Percentiles rank a stretch among this genome's conserved stretches.
phyloP scores from a whole-genome alignment of 2,329 filamentous ascomycete genomes.

The Aspergillus felis region DNA sequence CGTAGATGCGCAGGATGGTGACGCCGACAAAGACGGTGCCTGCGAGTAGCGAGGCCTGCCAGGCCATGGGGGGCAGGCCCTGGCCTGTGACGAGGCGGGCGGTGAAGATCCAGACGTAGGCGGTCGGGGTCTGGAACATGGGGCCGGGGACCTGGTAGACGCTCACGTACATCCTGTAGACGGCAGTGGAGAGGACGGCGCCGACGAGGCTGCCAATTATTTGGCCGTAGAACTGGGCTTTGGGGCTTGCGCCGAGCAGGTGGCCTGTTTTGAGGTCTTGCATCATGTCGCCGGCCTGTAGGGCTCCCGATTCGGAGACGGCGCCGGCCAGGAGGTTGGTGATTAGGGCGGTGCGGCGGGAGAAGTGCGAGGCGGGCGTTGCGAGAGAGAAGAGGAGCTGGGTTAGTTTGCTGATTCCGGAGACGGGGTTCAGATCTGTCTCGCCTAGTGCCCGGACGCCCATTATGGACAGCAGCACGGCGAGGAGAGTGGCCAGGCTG shows the following conservation, averaged over 20 bases:
- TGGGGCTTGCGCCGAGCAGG: slow-evolving; percentile 83
- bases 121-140: slow-evolving; percentile 89
- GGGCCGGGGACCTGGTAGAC: slow-evolving; percentile 87
- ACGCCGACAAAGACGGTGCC: slow-evolving; percentile 68
- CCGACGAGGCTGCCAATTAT: slow-evolving; percentile 85
- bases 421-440: slow-evolving; percentile 94
- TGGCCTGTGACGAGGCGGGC: slow-evolving; percentile 87
- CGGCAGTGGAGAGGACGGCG: slow-evolving; percentile 76
- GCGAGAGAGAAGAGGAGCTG: slow-evolving; percentile 88
- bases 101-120: slow-evolving; percentile 96
- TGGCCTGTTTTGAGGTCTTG: slow-evolving; percentile 97
- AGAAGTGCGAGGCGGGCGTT: slow-evolving; percentile 73
- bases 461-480: slow-evolving; percentile 65
- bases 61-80: slow-evolving; percentile 78
- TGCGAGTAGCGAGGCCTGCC: slow-evolving; percentile 72
- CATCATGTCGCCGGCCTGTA: slow-evolving; percentile 94
- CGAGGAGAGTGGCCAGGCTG: slow-evolving; percentile 75
- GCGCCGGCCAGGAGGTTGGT: slow-evolving; percentile 95
- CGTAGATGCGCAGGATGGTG: slow-evolving; percentile 66
- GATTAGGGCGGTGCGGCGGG: slow-evolving; percentile 74
- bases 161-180: slow-evolving; percentile 85
- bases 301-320: slow-evolving; percentile 75
- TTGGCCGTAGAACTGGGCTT: slow-evolving; percentile 95
- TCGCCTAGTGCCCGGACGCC: slow-evolving; percentile 65
- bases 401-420: slow-evolving; percentile 92